phyloP scores from a whole-genome alignment of 345 rosid species.

The Citropsis articulata region DNA sequence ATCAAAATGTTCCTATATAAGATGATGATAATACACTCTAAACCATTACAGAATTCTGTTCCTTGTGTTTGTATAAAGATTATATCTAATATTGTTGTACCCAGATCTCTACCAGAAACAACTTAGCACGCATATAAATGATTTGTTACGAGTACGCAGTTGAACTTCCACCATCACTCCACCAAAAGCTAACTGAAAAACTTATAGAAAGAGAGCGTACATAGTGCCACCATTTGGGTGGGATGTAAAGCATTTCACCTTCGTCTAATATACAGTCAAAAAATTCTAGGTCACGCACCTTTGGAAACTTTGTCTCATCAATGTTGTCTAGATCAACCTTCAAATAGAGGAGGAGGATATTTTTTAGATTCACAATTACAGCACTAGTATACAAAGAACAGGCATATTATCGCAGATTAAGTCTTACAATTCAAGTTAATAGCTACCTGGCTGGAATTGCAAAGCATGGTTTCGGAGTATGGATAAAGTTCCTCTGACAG shows the following conservation, averaged over 20 bases:
- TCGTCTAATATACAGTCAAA: slow-evolving; percentile 86
- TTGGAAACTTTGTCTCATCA: slow-evolving; percentile 55
- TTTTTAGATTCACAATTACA: neutral
- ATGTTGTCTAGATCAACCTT: slow-evolving; percentile 93
- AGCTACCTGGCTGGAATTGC: slow-evolving; percentile 90
- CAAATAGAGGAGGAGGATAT: slow-evolving; percentile 15
- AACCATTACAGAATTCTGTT: neutral
- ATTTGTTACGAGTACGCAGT: slow-evolving; percentile 22
- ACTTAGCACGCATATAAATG: neutral
- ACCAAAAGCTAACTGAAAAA: slow-evolving; percentile 94
- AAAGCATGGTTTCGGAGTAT: slow-evolving; percentile 76
- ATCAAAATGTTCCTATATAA: neutral
- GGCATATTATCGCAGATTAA: neutral
- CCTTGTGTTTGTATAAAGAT: neutral
- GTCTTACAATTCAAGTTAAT: neutral
- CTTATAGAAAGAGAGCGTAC: slow-evolving; percentile 81
- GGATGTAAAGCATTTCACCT: slow-evolving; percentile 98
- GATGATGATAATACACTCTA: neutral
- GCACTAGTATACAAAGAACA: neutral
- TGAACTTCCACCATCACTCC: slow-evolving; percentile 48
- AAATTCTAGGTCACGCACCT: slow-evolving; percentile 62
- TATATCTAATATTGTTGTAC: neutral
- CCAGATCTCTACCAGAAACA: neutral
- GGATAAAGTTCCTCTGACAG: slow-evolving; percentile 79
- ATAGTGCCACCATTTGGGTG: slow-evolving; percentile 99